Evolutionary conservation across 345 rosid genomes (phyloP).

Genomic region (Aegle marmelos): DNA sequence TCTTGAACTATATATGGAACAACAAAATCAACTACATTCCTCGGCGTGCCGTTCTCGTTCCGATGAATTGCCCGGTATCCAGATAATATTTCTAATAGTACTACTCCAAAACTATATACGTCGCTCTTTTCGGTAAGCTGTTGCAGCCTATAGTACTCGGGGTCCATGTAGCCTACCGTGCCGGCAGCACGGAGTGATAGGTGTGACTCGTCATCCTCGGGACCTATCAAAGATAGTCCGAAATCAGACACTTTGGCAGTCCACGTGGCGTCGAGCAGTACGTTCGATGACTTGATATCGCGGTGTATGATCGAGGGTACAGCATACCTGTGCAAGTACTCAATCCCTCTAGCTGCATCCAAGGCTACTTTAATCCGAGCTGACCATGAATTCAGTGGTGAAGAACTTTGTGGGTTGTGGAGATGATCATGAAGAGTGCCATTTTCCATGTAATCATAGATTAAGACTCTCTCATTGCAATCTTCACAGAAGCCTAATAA

Average conservation of each 20-base stretch:
- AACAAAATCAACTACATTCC: conserved; percentile 63
- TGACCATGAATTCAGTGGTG: conserved; percentile 62
- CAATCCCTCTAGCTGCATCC: conserved; percentile 71
- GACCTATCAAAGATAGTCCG: conserved; percentile 70
- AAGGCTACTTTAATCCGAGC: conserved; percentile 55
- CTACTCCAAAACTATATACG: conserved; percentile 75
- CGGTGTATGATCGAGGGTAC: conserved; percentile 76
- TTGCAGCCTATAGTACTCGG: conserved; percentile 72
- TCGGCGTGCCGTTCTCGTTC: conserved; percentile 42
- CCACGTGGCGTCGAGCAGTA: conserved; percentile 52
- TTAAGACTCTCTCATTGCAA: conserved; percentile 44
- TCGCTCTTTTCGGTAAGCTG: conserved; percentile 65
- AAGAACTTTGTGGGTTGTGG: conserved; percentile 39
- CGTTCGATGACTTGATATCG: conserved; percentile 82
- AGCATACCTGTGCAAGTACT: conserved; percentile 66
- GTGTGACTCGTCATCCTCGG: conserved; percentile 49
- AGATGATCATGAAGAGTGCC: conserved; percentile 75
- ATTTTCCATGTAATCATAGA: conserved; percentile 66
- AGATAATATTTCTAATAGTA: conserved; percentile 58
- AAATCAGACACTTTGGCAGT: conserved; percentile 76
- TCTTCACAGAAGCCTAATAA: conserved; percentile 74
- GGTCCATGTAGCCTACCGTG: conserved; percentile 79
- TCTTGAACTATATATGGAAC: conserved; percentile 60
- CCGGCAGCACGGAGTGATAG: conserved; percentile 69
- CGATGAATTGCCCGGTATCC: conserved; percentile 63